Evolutionary conservation across 139 green algal species (phyloP).

Genomic region (Pleodorina starrii): DNA sequence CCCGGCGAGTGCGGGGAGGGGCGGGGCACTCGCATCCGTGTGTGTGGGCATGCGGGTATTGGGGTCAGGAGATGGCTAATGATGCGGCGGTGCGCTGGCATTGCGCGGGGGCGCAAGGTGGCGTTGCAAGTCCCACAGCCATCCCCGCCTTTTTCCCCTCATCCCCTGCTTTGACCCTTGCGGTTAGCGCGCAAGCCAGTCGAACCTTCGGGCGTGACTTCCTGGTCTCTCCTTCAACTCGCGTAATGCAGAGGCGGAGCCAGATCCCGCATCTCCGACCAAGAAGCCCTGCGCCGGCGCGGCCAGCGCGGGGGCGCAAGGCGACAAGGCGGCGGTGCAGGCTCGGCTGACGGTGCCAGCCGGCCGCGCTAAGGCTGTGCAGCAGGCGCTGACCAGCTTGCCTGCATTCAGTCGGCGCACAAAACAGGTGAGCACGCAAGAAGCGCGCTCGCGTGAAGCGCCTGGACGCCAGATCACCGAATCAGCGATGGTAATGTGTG

Average conservation of each 20-base stretch:
- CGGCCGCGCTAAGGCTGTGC: neutral
- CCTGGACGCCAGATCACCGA: no score
- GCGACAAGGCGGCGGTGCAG: neutral
- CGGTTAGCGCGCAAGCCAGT: no score
- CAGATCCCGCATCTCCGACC: neutral
- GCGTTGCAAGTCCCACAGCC: no score
- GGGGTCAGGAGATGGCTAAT: no score
- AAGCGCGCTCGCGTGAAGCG: no score
- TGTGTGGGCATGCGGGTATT: no score
- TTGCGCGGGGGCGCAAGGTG: no score
- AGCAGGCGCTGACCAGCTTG: conserved; percentile 11
- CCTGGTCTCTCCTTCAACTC: neutral
- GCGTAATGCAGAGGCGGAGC: neutral
- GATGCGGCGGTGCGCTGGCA: no score
- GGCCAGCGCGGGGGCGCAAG: neutral
- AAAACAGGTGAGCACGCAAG: conserved; percentile 34
- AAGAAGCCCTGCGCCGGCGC: conserved; percentile 28
- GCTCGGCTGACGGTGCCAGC: neutral
- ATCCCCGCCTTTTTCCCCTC: neutral
- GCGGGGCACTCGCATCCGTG: no score
- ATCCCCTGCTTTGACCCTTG: neutral
- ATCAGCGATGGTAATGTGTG: no score
- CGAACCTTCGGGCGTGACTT: no score
- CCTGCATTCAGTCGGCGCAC: conserved; percentile 6
- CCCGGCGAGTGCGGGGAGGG: no score